Base-by-base conservation (phyloP, 2,329 filamentous ascomycete species). In the Tolypocladium nubicola region DNA sequence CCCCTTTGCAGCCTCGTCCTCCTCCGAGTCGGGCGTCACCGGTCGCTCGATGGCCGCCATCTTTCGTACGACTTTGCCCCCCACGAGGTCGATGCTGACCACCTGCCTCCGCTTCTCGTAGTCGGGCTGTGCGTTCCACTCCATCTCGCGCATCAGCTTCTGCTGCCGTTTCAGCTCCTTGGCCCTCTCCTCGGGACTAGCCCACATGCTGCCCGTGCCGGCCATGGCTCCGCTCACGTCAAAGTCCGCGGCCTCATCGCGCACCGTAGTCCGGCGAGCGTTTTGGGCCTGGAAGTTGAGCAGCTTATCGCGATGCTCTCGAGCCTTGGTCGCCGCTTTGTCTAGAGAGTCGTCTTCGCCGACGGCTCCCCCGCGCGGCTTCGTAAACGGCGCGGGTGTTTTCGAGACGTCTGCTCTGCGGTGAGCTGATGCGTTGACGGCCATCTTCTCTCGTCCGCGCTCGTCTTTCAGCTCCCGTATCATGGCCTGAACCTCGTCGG, bases 61-160 rank as follows among this genome's bases (percentile, higher is more conserved):
- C 63, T 83, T 83, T 59, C 82, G 83, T 5, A 94, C 85, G 3
- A 96, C 84, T 64, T 87, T 91, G 21, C 87, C 86, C 0, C 86
- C 87, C 10, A 86, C 85, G 0, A 96, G 75, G 68, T 96, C 90
- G 60, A 96, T 88, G 66, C 88, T 93, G 62, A 95, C 82, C 1
- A 97, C 87, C 59, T 94, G 86, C 64, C 82, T 84, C 58, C 89
- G 81, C 79, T 93, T 96, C 75, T 97, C 92, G 71, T 91, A 96
- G 61, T 95, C 92, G 0, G 91, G 90, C 55, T 82, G 78, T 4
- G 88, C 86, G 63, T 88, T 88, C 85, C 91, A 95, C 66, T 96
- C 89, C 78, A 94, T 86, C 71, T 96, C 90, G 6, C 90, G 78
- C 63, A 96, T 73, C 4, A 92, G 76, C 68, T 88, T 89, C 72